Evolutionary conservation across 208 protist genomes (phyloP).

Genomic region (Porcisia deanei): DNA sequence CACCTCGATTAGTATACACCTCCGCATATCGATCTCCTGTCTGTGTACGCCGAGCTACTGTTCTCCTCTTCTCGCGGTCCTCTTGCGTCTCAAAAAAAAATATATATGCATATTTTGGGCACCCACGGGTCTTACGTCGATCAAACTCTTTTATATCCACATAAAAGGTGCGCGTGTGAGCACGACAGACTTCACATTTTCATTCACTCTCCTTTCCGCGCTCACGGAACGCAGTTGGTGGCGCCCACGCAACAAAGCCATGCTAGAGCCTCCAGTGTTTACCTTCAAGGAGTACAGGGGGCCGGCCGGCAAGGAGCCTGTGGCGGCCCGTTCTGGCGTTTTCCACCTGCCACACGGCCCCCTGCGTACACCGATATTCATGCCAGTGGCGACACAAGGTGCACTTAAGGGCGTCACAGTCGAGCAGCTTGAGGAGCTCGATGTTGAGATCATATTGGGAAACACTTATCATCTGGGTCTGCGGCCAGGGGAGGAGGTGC

Average conservation of each 20-base stretch:
- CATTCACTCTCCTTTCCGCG: background rate
- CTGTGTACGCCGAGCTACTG: background rate
- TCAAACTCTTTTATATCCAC: background rate
- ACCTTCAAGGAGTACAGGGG: conserved; percentile 69
- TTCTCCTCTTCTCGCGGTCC: background rate
- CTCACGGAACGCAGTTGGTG: background rate
- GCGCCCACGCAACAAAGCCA: background rate
- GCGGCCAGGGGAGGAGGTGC: conserved; percentile 90
- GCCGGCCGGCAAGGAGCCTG: conserved; percentile 36
- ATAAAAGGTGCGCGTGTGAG: background rate
- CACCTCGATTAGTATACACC: background rate
- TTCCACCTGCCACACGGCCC: conserved; percentile 91
- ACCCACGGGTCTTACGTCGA: background rate
- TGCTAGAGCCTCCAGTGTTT: conserved; percentile 43
- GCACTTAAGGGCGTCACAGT: conserved; percentile 96
- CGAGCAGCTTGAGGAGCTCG: conserved; percentile 93
- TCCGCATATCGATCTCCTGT: background rate
- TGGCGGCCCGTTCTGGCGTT: conserved; percentile 74
- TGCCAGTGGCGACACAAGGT: conserved; percentile 98
- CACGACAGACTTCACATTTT: background rate
- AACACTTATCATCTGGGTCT: conserved; percentile 99
- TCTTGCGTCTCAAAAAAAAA: background rate
- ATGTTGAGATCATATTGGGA: conserved; percentile 96
- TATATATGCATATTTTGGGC: background rate
- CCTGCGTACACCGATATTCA: conserved; percentile 96